Percentiles rank a stretch among this genome's conserved stretches.
phyloP scores from a whole-genome alignment of 2,329 filamentous ascomycete genomes.

The Clarireedia sp. region DNA sequence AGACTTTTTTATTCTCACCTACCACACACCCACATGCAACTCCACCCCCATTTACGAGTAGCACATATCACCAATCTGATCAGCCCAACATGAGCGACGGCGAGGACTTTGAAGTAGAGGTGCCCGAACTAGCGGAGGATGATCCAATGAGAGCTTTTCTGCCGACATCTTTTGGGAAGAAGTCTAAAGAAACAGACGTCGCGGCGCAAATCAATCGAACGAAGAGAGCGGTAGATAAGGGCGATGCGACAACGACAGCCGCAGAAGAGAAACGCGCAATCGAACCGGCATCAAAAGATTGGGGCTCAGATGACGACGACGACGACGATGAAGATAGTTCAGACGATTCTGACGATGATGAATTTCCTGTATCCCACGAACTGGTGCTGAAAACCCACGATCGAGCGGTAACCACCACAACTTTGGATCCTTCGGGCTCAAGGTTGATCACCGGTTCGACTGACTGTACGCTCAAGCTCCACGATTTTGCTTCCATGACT shows the following conservation, averaged over 20 bases:
- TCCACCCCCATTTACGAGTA: background rate
- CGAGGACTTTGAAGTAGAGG: constrained; percentile 51
- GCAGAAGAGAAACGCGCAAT: constrained; percentile 25
- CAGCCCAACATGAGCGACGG: constrained; percentile 49
- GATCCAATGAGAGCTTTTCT: constrained; percentile 71
- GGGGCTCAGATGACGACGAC: constrained; percentile 36
- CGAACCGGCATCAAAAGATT: constrained; percentile 30
- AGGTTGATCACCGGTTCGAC: constrained; percentile 84
- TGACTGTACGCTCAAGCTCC: constrained; percentile 85
- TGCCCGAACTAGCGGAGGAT: constrained; percentile 47
- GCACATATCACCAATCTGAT: background rate
- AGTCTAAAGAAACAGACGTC: constrained; percentile 63
- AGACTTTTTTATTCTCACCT: background rate
- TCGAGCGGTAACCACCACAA: constrained; percentile 73
- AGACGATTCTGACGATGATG: constrained; percentile 66
- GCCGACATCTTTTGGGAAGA: constrained; percentile 79
- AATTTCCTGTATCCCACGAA: constrained; percentile 89
- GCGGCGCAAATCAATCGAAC: constrained; percentile 74
- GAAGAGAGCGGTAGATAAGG: constrained; percentile 46
- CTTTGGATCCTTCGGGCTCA: constrained; percentile 77
- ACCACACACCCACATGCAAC: background rate
- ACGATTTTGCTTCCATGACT: constrained; percentile 94
- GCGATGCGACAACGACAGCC: constrained; percentile 17
- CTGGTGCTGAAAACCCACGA: constrained; percentile 89
- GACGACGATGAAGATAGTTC: constrained; percentile 48